Evolutionary conservation across 305 asterid species (phyloP).

Genomic region (Fraxinus paxiana): DNA sequence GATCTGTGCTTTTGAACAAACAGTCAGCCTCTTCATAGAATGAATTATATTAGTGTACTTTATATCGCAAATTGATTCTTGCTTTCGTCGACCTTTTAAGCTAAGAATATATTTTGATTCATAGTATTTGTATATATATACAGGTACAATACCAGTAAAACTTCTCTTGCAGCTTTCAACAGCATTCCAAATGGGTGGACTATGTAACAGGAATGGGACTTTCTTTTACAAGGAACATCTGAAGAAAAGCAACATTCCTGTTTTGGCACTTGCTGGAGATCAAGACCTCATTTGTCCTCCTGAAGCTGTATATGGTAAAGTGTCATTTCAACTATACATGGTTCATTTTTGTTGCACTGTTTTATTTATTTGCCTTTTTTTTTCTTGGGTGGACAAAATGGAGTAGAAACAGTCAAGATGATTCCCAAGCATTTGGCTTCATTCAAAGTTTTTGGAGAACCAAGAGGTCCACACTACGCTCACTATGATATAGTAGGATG

Average conservation of each 20-base stretch:
- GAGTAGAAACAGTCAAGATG: conserved; percentile 68
- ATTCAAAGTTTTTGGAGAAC: conserved; percentile 69
- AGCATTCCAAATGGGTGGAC: conserved; percentile 77
- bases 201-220: conserved; percentile 68
- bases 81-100: background rate
- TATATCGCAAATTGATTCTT: background rate
- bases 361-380: conserved; percentile 1
- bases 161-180: conserved; percentile 70
- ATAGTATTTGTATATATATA: background rate
- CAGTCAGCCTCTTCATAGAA: background rate
- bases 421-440: conserved; percentile 27
- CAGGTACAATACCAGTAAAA: conserved; percentile 87
- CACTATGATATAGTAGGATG: conserved; percentile 94
- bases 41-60: background rate
- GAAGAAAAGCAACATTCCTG: conserved; percentile 56
- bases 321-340: background rate
- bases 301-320: conserved; percentile 74
- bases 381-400: conserved; percentile 1
- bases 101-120: background rate
- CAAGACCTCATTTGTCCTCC: conserved; percentile 90
- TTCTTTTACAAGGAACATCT: conserved; percentile 76
- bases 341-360: background rate
- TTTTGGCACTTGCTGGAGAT: conserved; percentile 85
- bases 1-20: background rate
- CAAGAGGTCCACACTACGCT: conserved; percentile 26